Percentiles rank a stretch among this genome's conserved stretches.
Evolutionary conservation across 306 rosid species (phyloP).

Genomic region (Cucumis hystrix): DNA sequence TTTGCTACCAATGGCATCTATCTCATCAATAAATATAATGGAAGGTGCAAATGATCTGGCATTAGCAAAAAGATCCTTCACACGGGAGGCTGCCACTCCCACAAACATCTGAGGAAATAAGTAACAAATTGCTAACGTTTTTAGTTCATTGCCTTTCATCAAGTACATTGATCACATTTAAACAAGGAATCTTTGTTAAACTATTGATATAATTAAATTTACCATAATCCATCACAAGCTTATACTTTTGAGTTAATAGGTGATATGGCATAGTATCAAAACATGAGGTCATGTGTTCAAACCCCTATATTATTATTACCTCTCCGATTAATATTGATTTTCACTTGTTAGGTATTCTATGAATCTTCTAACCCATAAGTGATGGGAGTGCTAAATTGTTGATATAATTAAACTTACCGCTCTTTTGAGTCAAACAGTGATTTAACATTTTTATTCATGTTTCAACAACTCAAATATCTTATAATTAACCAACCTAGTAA

Average conservation of each 20-base stretch:
- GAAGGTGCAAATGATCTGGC: constrained; percentile 92
- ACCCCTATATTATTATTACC: too few relatives aligned
- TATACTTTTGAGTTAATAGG: too few relatives aligned
- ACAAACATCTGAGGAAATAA: constrained; percentile 70
- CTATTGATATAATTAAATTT: too few relatives aligned
- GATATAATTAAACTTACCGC: too few relatives aligned
- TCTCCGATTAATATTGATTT: too few relatives aligned
- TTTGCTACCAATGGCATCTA: constrained; percentile 99
- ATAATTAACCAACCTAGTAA: background rate
- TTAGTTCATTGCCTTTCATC: background rate
- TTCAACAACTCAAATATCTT: background rate
- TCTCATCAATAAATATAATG: constrained; percentile 91
- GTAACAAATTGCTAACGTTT: background rate
- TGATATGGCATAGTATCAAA: too few relatives aligned
- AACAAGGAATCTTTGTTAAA: background rate
- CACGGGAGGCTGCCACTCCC: constrained; percentile 99
- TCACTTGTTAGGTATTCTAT: too few relatives aligned
- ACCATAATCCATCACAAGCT: too few relatives aligned
- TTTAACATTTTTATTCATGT: background rate
- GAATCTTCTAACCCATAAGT: too few relatives aligned
- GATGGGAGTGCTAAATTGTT: too few relatives aligned
- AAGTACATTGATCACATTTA: background rate
- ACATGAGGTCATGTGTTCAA: too few relatives aligned
- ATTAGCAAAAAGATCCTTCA: constrained; percentile 78
- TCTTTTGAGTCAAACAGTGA: too few relatives aligned